Evolutionary conservation across 352 stramenopile species (phyloP), one percentile per base, ranked within the genome.

Genomic region (Pythium myriotylum): DNA sequence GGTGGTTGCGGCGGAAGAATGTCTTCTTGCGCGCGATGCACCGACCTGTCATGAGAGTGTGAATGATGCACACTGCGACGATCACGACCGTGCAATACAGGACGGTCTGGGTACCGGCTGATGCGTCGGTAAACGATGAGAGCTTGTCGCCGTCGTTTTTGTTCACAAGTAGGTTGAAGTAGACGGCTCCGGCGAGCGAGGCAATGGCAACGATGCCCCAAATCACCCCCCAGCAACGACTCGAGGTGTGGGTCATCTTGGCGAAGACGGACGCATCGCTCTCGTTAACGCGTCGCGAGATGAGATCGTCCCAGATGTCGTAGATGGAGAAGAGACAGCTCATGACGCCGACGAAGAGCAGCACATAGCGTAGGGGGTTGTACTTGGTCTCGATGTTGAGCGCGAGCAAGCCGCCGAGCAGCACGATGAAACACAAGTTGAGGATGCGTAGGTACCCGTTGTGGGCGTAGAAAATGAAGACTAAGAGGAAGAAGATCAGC

Each of bases 291-390:
- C 88, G 82, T 20, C 88, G 85, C 37, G 84, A 91, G 73, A 96
- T 95, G 65, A 96, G 82, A 61, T 96, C 88, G 70, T 96, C 88
- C 77, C 84, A 95, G 49, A 95, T 95, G 67, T 96, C 88, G 65
- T 96, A 96, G 59, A 96, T 86, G 23, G 86, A 94, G 67, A 95
- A 96, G 55, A 94, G 80, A 54, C 88, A 94, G 77, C 85, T 95
- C 88, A 96, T 96, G 76, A 94, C 86, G 39, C 88, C 88, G 17
- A 96, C 58, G 52, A 96, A 94, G 52, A 96, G 84, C 54, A 86
- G 90, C 63, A 94, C 72, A 70, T 93, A 96, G 58, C 86, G 84
- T 43, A 95, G 68, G 9, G 79, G 76, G 40, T 94, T 64, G 64
- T 84, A 79, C 4, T 74, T 63, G 1, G 84, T 92, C 47, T 66